Percentiles rank a stretch among this genome's conserved stretches.
Conservation (phyloP, 2,329 filamentous ascomycete genomes). For the Dothideomycetes sp. region DNA sequence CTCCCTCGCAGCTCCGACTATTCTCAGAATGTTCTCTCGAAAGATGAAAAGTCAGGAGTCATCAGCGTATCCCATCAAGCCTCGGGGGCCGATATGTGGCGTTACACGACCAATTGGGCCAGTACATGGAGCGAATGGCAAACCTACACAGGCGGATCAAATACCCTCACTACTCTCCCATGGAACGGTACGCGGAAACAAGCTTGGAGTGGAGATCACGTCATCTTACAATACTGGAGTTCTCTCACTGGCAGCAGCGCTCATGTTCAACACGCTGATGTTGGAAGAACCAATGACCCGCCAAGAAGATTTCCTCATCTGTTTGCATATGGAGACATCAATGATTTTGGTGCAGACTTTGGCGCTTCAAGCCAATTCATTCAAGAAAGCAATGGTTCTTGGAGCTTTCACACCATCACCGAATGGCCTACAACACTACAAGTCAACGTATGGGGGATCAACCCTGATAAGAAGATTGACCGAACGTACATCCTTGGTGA, state of each 20-base stretch:
- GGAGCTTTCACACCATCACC: slow-evolving; percentile 50
- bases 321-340: slow-evolving; percentile 51
- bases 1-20: slow-evolving; percentile 49
- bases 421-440: slow-evolving; percentile 54
- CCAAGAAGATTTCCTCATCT: slow-evolving; percentile 50
- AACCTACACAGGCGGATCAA: slow-evolving; percentile 42
- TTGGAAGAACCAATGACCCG: slow-evolving; percentile 25
- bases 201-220: slow-evolving; percentile 49
- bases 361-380: slow-evolving; percentile 44
- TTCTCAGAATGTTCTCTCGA: slow-evolving; percentile 40
- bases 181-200: slow-evolving; percentile 50
- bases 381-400: slow-evolving; percentile 37
- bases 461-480: slow-evolving; percentile 51
- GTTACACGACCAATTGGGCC: slow-evolving; percentile 52
- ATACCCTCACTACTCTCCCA: slow-evolving; percentile 33
- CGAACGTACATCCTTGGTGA: slow-evolving; percentile 49
- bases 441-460: slow-evolving; percentile 57
- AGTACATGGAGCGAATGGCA: slow-evolving; percentile 49
- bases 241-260: slow-evolving; percentile 46
- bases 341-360: slow-evolving; percentile 52
- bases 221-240: slow-evolving; percentile 54
- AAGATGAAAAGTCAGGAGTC: slow-evolving; percentile 21
- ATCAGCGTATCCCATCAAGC: slow-evolving; percentile 48
- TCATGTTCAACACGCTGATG: slow-evolving; percentile 50
- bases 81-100: slow-evolving; percentile 50